A percentile compares a stretch with the other conserved stretches of the same genome.
Conservation (phyloP, 169 alveolate species). For the Plasmodium ovale region DNA sequence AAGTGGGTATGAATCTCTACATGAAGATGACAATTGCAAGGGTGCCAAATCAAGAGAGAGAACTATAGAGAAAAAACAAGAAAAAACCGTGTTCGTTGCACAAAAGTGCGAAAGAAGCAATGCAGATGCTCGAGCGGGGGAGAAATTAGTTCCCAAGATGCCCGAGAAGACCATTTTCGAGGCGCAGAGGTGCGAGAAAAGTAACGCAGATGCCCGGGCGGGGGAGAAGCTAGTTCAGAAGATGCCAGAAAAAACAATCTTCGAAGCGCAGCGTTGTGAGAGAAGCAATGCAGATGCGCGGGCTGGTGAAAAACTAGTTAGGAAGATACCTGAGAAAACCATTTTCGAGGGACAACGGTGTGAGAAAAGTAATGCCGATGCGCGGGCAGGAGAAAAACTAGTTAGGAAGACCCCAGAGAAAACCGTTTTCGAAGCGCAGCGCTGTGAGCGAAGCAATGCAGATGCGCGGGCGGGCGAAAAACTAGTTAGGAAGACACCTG, state of each 20-base stretch:
- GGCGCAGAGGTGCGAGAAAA: constrained; percentile 1
- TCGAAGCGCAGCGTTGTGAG: constrained; percentile 35
- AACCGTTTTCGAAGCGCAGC: constrained; percentile 20
- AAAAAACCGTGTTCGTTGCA: constrained; percentile 11
- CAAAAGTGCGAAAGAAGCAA: constrained; percentile 26
- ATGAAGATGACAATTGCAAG: neutral
- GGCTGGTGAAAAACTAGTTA: neutral
- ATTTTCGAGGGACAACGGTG: constrained; percentile 17
- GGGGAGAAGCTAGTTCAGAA: neutral
- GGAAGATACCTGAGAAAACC: constrained; percentile 4
- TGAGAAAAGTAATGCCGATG: constrained; percentile 32
- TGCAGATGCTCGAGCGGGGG: constrained; percentile 26
- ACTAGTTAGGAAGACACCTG: neutral
- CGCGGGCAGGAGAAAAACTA: constrained; percentile 19
- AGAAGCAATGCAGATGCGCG: constrained; percentile 33
- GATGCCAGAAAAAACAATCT: constrained; percentile 4
- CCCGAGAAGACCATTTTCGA: constrained; percentile 26
- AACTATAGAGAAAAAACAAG: neutral
- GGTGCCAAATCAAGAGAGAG: neutral
- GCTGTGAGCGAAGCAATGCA: constrained; percentile 2
- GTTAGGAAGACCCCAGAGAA: constrained; percentile 3
- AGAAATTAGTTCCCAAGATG: neutral
- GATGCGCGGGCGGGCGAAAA: constrained; percentile 31
- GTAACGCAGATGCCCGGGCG: constrained; percentile 57
- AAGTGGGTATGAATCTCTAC: constrained; percentile 11